Percentiles rank a stretch among this genome's conserved stretches.
Evolutionary conservation across 192 early-diverging fungal species (phyloP).

Genomic region (Diversispora eburnea): DNA sequence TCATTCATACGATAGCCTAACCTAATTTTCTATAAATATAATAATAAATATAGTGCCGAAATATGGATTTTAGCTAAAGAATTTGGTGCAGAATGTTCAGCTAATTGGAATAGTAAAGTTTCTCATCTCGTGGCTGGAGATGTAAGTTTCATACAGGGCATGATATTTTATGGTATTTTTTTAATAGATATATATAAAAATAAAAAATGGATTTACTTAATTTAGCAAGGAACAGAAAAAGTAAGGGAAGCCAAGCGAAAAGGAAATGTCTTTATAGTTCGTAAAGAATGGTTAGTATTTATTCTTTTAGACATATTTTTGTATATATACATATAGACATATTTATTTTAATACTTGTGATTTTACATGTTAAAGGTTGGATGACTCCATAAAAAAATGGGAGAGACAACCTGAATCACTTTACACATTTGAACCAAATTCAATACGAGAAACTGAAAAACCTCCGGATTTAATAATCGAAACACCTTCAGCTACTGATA

Average conservation of each 20-base stretch:
- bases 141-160: conserved; percentile 40
- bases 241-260: conserved; percentile 59
- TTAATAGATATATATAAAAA: not conserved
- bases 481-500: conserved; percentile 33
- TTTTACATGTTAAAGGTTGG: conserved; percentile 50
- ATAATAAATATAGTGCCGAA: conserved; percentile 49
- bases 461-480: conserved; percentile 25
- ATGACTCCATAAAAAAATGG: conserved; percentile 71
- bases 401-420: conserved; percentile 60
- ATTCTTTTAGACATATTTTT: too few species aligned
- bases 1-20: not conserved
- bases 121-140: conserved; percentile 91
- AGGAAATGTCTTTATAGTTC: conserved; percentile 47
- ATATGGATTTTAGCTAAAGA: conserved; percentile 74
- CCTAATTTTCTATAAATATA: not conserved
- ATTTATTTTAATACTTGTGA: not conserved
- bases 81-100: conserved; percentile 81
- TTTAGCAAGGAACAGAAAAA: conserved; percentile 68
- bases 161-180: not conserved
- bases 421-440: conserved; percentile 47
- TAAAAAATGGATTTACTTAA: conserved; percentile 1
- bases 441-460: conserved; percentile 17
- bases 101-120: conserved; percentile 54
- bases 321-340: too few species aligned
- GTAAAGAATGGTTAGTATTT: conserved; percentile 51